These are phyloP conservation scores for Erysimum cheiri DNA, from an alignment of 441 rosid species.

Conservation along the genomic window DNA sequence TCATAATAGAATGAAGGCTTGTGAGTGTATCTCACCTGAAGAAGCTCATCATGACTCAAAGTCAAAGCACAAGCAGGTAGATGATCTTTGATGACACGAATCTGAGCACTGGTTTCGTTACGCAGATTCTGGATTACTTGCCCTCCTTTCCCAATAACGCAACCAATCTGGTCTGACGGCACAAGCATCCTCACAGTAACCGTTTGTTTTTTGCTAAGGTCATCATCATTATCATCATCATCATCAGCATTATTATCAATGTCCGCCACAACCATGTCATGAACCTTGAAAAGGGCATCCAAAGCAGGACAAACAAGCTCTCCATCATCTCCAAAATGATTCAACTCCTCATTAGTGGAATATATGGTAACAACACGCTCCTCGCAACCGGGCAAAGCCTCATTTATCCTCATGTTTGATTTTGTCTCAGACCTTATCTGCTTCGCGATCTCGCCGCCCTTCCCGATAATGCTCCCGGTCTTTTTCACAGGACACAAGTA, in stretches of 20 bases:
- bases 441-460: constrained; percentile 73
- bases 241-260: constrained; percentile 38
- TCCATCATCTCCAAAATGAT: constrained; percentile 53
- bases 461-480: constrained; percentile 74
- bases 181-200: constrained; percentile 73
- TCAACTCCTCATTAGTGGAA: constrained; percentile 62
- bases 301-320: constrained; percentile 71
- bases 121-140: constrained; percentile 73
- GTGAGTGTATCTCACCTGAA: constrained; percentile 54
- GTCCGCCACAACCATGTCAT: constrained; percentile 53
- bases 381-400: constrained; percentile 65
- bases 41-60: constrained; percentile 66
- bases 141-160: constrained; percentile 79
- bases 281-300: constrained; percentile 73
- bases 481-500: constrained; percentile 68
- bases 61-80: constrained; percentile 62
- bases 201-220: constrained; percentile 50
- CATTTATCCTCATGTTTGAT: constrained; percentile 67
- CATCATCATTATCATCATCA: constrained; percentile 46
- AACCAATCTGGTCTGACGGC: constrained; percentile 80
- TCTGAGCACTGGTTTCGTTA: constrained; percentile 68
- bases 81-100: constrained; percentile 68
- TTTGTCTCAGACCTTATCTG: constrained; percentile 70
- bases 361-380: constrained; percentile 72
- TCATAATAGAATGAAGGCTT: not conserved